phyloP scores from a whole-genome alignment of 208 protist genomes.

The Acanthamoeba triangularis region DNA sequence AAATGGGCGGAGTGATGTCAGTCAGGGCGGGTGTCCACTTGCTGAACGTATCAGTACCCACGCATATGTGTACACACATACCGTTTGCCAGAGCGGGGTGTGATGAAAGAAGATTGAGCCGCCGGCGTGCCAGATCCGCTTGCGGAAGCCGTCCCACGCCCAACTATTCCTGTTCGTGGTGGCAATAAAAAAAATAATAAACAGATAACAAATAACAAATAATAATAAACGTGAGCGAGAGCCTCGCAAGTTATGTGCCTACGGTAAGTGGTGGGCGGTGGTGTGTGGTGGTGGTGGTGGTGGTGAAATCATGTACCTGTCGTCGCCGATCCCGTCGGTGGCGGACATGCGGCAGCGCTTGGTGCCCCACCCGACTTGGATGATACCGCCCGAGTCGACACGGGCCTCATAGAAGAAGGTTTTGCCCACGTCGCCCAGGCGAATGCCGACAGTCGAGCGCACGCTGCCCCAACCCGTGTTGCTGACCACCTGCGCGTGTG shows the following conservation, averaged over 20 bases:
- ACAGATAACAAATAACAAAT: background rate
- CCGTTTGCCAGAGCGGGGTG: conserved; percentile 36
- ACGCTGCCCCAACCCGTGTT: conserved; percentile 53
- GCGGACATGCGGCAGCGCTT: conserved; percentile 10
- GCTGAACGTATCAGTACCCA: too few species aligned
- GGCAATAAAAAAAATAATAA: background rate
- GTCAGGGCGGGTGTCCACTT: background rate
- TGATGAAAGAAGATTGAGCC: conserved; percentile 49
- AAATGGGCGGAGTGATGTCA: background rate
- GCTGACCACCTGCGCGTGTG: background rate
- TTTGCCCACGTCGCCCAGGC: conserved; percentile 15
- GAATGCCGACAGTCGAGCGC: background rate
- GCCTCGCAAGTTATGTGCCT: too few species aligned
- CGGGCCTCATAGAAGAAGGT: conserved; percentile 60
- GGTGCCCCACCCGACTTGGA: conserved; percentile 39
- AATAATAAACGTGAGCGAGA: background rate
- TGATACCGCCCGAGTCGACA: conserved; percentile 41
- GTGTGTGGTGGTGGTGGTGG: background rate
- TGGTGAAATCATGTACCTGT: background rate
- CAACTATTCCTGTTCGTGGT: background rate
- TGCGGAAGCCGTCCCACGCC: conserved; percentile 63
- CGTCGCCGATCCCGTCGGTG: background rate
- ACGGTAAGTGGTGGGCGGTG: too few species aligned
- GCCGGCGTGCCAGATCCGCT: conserved; percentile 36
- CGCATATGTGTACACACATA: background rate